Conservation (phyloP, 768 basidiomycete genomes). For the Ramaria sp. region DNA sequence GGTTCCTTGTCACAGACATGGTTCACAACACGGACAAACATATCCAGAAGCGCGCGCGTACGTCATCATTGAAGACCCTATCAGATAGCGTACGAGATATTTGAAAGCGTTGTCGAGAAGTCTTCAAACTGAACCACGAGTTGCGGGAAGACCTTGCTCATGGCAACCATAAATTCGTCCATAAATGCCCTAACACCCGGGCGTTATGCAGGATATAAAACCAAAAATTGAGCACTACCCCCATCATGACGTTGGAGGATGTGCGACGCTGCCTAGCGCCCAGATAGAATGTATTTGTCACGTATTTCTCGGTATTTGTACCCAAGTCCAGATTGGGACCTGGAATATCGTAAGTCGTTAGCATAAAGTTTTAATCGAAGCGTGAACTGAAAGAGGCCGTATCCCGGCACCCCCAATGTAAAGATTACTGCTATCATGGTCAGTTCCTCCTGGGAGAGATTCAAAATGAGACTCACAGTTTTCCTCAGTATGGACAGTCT, state of each 20-base stretch:
- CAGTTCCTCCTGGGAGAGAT: conserved; percentile 21
- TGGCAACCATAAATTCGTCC: conserved; percentile 30
- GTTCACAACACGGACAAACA: background rate
- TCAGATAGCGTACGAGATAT: conserved; percentile 26
- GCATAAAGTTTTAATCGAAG: background rate
- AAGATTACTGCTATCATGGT: conserved; percentile 23
- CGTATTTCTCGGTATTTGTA: conserved; percentile 28
- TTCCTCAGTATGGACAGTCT: conserved; percentile 8
- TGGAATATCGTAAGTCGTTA: background rate
- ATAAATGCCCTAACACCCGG: conserved; percentile 20
- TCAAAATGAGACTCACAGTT: background rate
- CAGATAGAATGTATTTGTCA: conserved; percentile 33
- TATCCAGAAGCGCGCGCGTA: background rate
- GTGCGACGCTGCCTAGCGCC: conserved; percentile 24
- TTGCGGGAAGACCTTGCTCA: conserved; percentile 24
- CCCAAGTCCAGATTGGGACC: conserved; percentile 19
- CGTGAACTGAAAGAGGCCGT: background rate
- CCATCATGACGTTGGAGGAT: background rate
- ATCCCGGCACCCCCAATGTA: conserved; percentile 30
- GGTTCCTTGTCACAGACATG: conserved; percentile 21
- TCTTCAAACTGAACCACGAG: conserved; percentile 25
- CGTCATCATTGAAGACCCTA: conserved; percentile 28
- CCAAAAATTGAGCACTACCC: background rate
- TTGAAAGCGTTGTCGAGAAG: conserved; percentile 27
- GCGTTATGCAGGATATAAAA: background rate